Percentiles rank a stretch among this genome's conserved stretches.
Evolutionary conservation across 2,329 filamentous ascomycete genomes (phyloP).

Genomic region (Fonsecaea pedrosoi): DNA sequence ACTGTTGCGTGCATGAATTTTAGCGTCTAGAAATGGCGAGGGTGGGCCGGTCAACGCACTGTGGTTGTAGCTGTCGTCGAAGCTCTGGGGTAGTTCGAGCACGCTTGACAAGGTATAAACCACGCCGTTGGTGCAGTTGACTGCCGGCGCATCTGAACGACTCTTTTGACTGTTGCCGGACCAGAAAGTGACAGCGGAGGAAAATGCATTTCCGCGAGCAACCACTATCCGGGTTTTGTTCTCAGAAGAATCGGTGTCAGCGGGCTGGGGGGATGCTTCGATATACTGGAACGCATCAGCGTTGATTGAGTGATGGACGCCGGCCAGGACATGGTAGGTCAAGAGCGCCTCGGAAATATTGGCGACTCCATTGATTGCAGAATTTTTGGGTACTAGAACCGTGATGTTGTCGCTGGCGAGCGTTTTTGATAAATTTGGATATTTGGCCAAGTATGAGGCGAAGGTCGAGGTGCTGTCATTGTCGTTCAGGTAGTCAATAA

Average conservation of each 20-base stretch:
- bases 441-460: not conserved
- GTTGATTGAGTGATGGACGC: not conserved
- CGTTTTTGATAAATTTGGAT: not conserved
- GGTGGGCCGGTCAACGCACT: not conserved
- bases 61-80: not conserved
- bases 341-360: slow-evolving; percentile 2
- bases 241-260: not conserved
- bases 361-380: not conserved
- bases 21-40: not conserved
- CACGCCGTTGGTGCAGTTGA: slow-evolving; percentile 11
- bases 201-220: not conserved
- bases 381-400: slow-evolving; percentile 2
- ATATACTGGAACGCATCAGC: not conserved
- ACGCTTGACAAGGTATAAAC: not conserved
- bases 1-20: not conserved
- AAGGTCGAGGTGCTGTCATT: not conserved
- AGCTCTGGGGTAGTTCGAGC: slow-evolving; percentile 4
- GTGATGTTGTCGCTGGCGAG: slow-evolving; percentile 10
- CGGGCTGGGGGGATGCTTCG: not conserved
- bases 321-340: slow-evolving; percentile 6
- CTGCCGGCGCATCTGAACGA: not conserved
- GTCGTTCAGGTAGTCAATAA: slow-evolving; percentile 1
- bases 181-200: not conserved
- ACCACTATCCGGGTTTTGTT: not conserved
- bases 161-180: not conserved